Conservation (phyloP, 148 eudicot species). For the Camellia granthamiana region DNA sequence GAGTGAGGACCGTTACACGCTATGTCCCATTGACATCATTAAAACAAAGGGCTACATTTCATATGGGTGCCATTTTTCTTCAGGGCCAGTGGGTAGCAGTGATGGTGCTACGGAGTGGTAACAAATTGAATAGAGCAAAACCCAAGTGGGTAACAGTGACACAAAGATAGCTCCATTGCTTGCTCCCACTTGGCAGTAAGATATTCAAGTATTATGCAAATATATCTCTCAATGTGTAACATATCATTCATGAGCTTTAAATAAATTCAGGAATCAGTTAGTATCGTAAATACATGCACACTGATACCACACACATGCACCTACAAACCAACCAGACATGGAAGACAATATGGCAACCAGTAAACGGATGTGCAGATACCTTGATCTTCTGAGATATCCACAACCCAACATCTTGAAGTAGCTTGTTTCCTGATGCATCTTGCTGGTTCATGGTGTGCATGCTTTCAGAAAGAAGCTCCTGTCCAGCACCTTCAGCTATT, state of each 20-base stretch:
- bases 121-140: not conserved
- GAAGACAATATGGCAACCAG: not conserved
- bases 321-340: not conserved
- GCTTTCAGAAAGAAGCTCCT: constrained; percentile 31
- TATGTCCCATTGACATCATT: no score
- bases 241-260: not conserved
- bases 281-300: not conserved
- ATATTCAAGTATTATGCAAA: not conserved
- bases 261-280: not conserved
- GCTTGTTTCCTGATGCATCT: constrained; percentile 21
- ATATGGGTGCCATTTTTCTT: no score
- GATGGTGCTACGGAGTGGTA: not conserved
- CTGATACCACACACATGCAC: not conserved
- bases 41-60: no score
- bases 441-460: not conserved
- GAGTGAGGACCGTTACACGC: no score
- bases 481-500: constrained; percentile 49
- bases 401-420: constrained; percentile 21
- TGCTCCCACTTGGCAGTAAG: not conserved
- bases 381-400: constrained; percentile 23
- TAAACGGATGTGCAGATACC: not conserved
- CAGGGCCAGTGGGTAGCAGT: no score
- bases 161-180: not conserved
- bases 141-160: not conserved
- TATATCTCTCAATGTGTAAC: not conserved